Base-by-base conservation (phyloP, 495 filamentous ascomycete genomes). In the Penicillium silybi region DNA sequence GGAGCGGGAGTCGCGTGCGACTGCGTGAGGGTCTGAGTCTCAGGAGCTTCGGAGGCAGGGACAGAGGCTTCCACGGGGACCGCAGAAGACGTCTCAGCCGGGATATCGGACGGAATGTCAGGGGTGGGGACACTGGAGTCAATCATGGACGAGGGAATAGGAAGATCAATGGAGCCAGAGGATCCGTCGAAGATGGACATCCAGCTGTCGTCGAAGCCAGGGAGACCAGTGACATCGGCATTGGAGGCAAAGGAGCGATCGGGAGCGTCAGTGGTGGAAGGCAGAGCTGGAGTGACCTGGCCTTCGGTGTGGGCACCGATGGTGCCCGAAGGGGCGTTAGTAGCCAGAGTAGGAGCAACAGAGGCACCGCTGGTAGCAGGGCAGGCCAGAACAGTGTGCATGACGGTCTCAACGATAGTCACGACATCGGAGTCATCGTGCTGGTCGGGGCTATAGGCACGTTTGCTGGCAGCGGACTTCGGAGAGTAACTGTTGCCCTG, bases 401-500 rank as follows among this genome's bases (percentile, higher is more conserved):
- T 46, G 10, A 73, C 61, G 4, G 69, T 72, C 39, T 69, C 16
- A 3, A 59, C 48, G 22, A 67, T 50, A 8, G 58, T 61, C 22
- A 70, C 47, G 10, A 64, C 50, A 11, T 68, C 62, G 8, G 56
- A 18, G 16, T 39, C 39, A 26, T 46, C 44, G 15, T 41, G 1
- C 16, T 43, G 44, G n/a, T 48, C 50, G 20, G 46, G 41, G 16
- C 29, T n/a, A 18, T 43, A 46, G 10, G 60, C 60, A 16, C 68
- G 69, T 63, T 70, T 71, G 46, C 54, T 52, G 38, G 50, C 20
- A 9, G 61, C 50, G 9, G 58, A 58, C 2, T 59, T 58, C 2
- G 73, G 69, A 16, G 73, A 73, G 65, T 93, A 93, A 20, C 75
- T 72, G 41, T 82, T 81, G 15, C 91, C 91, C 69, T 95, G 90